Conservation (phyloP, 1,139 yeast species). For the Geotrichum reessii region DNA sequence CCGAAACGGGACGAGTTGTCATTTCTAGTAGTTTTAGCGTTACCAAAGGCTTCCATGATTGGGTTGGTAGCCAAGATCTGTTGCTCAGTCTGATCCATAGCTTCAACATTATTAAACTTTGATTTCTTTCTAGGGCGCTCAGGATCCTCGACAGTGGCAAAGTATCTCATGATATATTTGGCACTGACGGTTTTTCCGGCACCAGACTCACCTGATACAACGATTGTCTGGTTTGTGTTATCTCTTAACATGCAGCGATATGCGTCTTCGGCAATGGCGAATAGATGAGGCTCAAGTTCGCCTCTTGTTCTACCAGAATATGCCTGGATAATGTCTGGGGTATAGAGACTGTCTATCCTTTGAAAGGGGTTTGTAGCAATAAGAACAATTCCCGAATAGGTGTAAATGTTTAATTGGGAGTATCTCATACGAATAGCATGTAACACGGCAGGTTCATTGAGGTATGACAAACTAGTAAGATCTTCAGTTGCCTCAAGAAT, state of each 20-base stretch:
- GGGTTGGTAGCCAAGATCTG: conserved; percentile 97
- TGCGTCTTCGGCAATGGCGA: conserved; percentile 98
- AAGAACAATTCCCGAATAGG: conserved; percentile 93
- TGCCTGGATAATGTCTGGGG: conserved; percentile 87
- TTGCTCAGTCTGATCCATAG: conserved; percentile 87
- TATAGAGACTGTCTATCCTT: conserved; percentile 81
- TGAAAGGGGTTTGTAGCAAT: conserved; percentile 97
- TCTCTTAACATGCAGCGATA: conserved; percentile 85
- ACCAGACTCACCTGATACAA: conserved; percentile 96
- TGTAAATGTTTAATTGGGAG: conserved; percentile 82
- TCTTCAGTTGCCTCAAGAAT: conserved; percentile 92
- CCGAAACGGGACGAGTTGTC: conserved; percentile 98
- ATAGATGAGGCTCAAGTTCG: conserved; percentile 91
- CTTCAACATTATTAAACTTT: conserved; percentile 45
- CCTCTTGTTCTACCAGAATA: conserved; percentile 91
- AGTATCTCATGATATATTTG: conserved; percentile 93
- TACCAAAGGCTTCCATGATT: conserved; percentile 97
- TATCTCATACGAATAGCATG: conserved; percentile 91
- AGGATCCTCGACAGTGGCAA: conserved; percentile 85
- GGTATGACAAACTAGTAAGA: conserved; percentile 81
- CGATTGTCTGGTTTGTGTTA: conserved; percentile 83
- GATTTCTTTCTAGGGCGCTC: conserved; percentile 36
- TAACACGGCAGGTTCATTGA: conserved; percentile 89
- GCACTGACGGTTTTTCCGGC: conserved; percentile 99
- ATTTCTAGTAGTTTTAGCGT: conserved; percentile 94